A percentile compares a stretch with the other conserved stretches of the same genome.
phyloP scores from a whole-genome alignment of 306 rosid species.

The Vigna angularis region DNA sequence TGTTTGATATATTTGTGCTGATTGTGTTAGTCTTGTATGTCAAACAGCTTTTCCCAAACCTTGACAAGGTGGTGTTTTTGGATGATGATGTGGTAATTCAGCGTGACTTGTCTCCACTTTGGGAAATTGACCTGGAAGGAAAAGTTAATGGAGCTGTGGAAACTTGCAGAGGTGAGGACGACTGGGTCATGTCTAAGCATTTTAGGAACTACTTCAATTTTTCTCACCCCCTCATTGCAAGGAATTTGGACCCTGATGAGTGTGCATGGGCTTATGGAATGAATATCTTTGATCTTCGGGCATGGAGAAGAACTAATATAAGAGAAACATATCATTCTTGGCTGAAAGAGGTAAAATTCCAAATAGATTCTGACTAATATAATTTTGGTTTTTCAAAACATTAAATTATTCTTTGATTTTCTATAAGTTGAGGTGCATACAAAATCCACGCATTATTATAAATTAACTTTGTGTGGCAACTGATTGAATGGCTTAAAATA shows the following conservation, averaged over 20 bases:
- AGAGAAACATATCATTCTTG: slow-evolving; percentile 57
- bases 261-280: slow-evolving; percentile 71
- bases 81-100: slow-evolving; percentile 59
- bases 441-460: slow-evolving; percentile 13
- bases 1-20: slow-evolving; percentile 38
- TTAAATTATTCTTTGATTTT: slow-evolving; percentile 10
- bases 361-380: slow-evolving; percentile 6
- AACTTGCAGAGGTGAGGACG: slow-evolving; percentile 64
- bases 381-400: slow-evolving; percentile 1
- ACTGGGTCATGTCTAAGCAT: slow-evolving; percentile 63
- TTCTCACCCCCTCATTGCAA: slow-evolving; percentile 52
- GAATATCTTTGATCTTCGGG: slow-evolving; percentile 58
- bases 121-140: slow-evolving; percentile 63
- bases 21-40: slow-evolving; percentile 42
- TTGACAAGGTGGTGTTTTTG: slow-evolving; percentile 81
- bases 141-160: slow-evolving; percentile 66
- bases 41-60: slow-evolving; percentile 92
- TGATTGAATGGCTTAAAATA: slow-evolving; percentile 25
- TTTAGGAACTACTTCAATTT: slow-evolving; percentile 59
- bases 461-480: background rate
- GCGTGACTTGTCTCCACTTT: slow-evolving; percentile 61
- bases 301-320: slow-evolving; percentile 56
- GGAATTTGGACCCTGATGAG: slow-evolving; percentile 56
- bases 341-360: slow-evolving; percentile 57
- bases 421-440: slow-evolving; percentile 20